A percentile compares a stretch with the other conserved stretches of the same genome.
These are phyloP conservation scores for Puccinia hordei DNA, from an alignment of 1,284 basidiomycete genomes.

Conservation along the genomic window DNA sequence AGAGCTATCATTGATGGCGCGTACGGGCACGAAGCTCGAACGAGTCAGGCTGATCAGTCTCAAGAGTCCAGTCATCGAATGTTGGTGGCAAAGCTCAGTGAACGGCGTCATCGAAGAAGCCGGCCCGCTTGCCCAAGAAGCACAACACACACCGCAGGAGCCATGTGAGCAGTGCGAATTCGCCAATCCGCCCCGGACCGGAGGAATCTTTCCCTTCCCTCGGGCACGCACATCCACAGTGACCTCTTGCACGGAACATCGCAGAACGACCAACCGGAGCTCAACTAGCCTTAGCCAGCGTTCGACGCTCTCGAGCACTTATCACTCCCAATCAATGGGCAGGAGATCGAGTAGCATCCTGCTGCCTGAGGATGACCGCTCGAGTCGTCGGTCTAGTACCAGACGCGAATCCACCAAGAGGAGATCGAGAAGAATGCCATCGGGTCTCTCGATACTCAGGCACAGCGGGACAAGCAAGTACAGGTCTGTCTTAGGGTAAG, in stretches of 20 bases:
- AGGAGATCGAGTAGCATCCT: slow-evolving; percentile 42
- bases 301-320: slow-evolving; percentile 39
- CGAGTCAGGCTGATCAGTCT: slow-evolving; percentile 48
- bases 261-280: slow-evolving; percentile 32
- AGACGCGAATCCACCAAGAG: slow-evolving; percentile 33
- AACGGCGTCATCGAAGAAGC: slow-evolving; percentile 2
- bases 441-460: slow-evolving; percentile 42
- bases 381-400: slow-evolving; percentile 31
- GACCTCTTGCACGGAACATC: slow-evolving; percentile 23
- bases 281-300: slow-evolving; percentile 38
- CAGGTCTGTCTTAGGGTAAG: slow-evolving; percentile 39
- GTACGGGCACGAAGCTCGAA: slow-evolving; percentile 38
- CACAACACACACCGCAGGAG: background rate
- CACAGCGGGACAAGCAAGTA: slow-evolving; percentile 38
- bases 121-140: background rate
- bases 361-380: slow-evolving; percentile 25
- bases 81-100: slow-evolving; percentile 46
- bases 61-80: slow-evolving; percentile 48
- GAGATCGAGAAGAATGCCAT: slow-evolving; percentile 49
- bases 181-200: slow-evolving; percentile 10
- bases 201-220: slow-evolving; percentile 33
- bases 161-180: slow-evolving; percentile 5
- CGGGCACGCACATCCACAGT: slow-evolving; percentile 40
- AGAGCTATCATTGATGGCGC: slow-evolving; percentile 25
- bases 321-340: slow-evolving; percentile 31